Conservation (phyloP, 139 green algal genomes). For the Trebouxia sp. region DNA sequence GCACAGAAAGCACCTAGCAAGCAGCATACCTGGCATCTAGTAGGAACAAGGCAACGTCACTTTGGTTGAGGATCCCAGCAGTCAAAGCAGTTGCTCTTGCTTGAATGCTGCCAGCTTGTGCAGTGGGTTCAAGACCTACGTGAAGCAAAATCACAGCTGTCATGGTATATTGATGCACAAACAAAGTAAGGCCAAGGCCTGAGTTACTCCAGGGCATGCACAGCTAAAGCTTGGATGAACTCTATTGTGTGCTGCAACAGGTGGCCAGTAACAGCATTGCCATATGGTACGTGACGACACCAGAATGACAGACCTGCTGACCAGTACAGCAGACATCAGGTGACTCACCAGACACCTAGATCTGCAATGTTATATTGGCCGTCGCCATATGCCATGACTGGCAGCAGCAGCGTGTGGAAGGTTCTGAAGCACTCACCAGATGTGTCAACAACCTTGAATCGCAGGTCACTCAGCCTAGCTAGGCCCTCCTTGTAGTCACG, state of each 20-base stretch:
- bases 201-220: not conserved
- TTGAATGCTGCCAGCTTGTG: slow-evolving; percentile 61
- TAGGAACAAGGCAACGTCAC: slow-evolving; percentile 75
- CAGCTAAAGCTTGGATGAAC: too few relatives aligned
- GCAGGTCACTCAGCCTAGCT: slow-evolving; percentile 78
- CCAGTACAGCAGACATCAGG: too few relatives aligned
- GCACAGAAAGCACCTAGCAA: not conserved
- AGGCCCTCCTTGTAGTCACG: slow-evolving; percentile 85
- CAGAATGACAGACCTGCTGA: too few relatives aligned
- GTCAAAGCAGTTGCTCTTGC: slow-evolving; percentile 67
- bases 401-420: too few relatives aligned
- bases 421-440: slow-evolving; percentile 49
- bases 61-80: slow-evolving; percentile 45
- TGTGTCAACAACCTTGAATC: slow-evolving; percentile 87
- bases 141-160: too few relatives aligned
- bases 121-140: slow-evolving; percentile 38
- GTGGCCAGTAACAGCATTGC: not conserved
- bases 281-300: too few relatives aligned
- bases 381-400: too few relatives aligned
- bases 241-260: not conserved
- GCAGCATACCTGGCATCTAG: slow-evolving; percentile 59
- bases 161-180: too few relatives aligned
- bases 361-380: too few relatives aligned
- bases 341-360: too few relatives aligned
- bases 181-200: too few relatives aligned